These are phyloP conservation scores for Globisporangium alternatum DNA, from an alignment of 352 stramenopile genomes.

Conservation along the genomic window DNA sequence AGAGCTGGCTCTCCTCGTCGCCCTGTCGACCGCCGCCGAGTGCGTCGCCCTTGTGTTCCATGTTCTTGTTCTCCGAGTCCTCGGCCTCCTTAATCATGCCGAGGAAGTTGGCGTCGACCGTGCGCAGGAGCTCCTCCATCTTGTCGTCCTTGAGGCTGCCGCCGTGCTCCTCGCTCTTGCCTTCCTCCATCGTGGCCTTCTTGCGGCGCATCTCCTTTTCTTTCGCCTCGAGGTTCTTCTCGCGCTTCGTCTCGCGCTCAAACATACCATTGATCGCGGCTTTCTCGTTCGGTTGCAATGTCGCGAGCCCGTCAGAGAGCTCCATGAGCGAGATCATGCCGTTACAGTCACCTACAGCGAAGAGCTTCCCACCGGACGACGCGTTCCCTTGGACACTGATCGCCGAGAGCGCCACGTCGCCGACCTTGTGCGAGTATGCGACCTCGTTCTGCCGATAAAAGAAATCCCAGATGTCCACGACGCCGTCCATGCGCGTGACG, in stretches of 20 bases:
- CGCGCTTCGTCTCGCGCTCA: conserved; percentile 95
- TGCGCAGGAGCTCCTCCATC: conserved; percentile 93
- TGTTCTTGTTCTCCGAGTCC: conserved; percentile 89
- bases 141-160: conserved; percentile 86
- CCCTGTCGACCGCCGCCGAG: conserved; percentile 21
- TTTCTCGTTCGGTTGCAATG: conserved; percentile 93
- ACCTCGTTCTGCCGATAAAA: conserved; percentile 97
- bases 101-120: conserved; percentile 93
- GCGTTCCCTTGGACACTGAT: conserved; percentile 93
- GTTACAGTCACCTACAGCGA: conserved; percentile 94
- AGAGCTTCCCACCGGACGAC: conserved; percentile 88
- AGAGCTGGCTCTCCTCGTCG: conserved; percentile 31
- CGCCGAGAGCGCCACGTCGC: conserved; percentile 87
- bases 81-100: conserved; percentile 96
- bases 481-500: conserved; percentile 95
- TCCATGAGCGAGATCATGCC: conserved; percentile 96
- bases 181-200: conserved; percentile 82
- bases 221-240: conserved; percentile 93
- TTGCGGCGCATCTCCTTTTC: conserved; percentile 87
- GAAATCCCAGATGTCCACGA: conserved; percentile 98
- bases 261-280: conserved; percentile 95
- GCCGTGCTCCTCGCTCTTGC: conserved; percentile 58
- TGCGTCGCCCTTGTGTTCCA: conserved; percentile 70
- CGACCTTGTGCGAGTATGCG: conserved; percentile 97
- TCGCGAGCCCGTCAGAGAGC: conserved; percentile 91